Base-by-base conservation (phyloP, 208 protist genomes). In the Trypanosoma vivax region DNA sequence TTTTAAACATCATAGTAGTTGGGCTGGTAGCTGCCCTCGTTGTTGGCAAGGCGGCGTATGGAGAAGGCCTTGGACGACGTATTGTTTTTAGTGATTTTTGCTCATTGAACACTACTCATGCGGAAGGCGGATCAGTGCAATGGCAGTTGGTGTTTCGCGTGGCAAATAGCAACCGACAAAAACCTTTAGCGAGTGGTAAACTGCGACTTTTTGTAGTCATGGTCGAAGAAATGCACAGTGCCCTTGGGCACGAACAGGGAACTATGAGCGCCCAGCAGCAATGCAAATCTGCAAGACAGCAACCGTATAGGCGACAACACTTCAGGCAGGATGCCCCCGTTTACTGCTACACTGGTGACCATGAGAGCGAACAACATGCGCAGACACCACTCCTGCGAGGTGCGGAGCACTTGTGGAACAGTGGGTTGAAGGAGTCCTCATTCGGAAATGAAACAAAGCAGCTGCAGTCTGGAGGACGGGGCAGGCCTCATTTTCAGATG, bases 71-170 rank as follows among this genome's bases (percentile, higher is more conserved):
- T 1, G 65, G 73, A 18, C 74, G 77, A 49, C 80, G 85, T 52
- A 79, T 92, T 42, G 74, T 89, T 38, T 92, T 90, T 54, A 87
- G 76, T 59, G 73, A 85, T 31, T 88, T 82, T 66, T 90, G 80
- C 50, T 78, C 81, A 2, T 62, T 92, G 18, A 62, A 69, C 10
- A 54, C 60, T 24, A 50, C 80, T 2, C 82, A 70, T 1, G 72
- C 70, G 13, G 54, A 65, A 5, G 37, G 60, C 0, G 69, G 76
- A n/a, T 14, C 21, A 6, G 38, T 24, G 14, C 41, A 31, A 37
- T 89, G 81, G 80, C 52, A 70, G 6, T 60, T 92, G 2, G 54
- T 53, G 2, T 90, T 92, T 49, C 79, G 79, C n/a, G 79, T 92
- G 62, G 81, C 81, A 13, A 85, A 88, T 68, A 73, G 79, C 33